A percentile compares a stretch with the other conserved stretches of the same genome.
phyloP scores from a whole-genome alignment of 306 rosid genomes.

The Cucurbita pepo region DNA sequence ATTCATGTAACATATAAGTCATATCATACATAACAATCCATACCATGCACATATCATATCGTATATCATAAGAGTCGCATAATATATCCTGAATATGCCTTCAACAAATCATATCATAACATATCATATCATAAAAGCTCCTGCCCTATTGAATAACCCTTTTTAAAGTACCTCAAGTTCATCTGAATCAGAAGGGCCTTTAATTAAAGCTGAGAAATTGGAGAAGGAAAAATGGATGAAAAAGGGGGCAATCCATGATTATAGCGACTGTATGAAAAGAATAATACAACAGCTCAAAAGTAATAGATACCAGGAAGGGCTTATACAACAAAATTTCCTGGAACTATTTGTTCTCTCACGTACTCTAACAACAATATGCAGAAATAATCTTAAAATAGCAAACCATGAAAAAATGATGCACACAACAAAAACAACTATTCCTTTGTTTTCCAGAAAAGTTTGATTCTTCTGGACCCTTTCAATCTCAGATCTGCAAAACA shows the following conservation, averaged over 20 bases:
- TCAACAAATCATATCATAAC: too few species aligned
- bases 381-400: slow-evolving; percentile 33
- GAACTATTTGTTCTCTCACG: slow-evolving; percentile 24
- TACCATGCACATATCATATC: too few species aligned
- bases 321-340: slow-evolving; percentile 49
- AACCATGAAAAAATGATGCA: slow-evolving; percentile 44
- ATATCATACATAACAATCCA: too few species aligned
- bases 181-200: background rate
- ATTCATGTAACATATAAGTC: too few species aligned
- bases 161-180: background rate
- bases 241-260: background rate
- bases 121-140: too few species aligned
- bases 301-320: slow-evolving; percentile 62
- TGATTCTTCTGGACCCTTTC: slow-evolving; percentile 53
- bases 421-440: slow-evolving; percentile 32
- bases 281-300: slow-evolving; percentile 45
- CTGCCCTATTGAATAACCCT: background rate
- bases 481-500: slow-evolving; percentile 56
- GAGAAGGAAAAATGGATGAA: background rate
- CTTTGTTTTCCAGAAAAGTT: slow-evolving; percentile 53
- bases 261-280: slow-evolving; percentile 44
- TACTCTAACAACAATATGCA: slow-evolving; percentile 30
- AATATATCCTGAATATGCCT: too few species aligned
- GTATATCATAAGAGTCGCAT: too few species aligned
- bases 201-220: background rate